Evolutionary conservation across 148 eudicot species (phyloP).

Genomic region (Rhododendron vialii): DNA sequence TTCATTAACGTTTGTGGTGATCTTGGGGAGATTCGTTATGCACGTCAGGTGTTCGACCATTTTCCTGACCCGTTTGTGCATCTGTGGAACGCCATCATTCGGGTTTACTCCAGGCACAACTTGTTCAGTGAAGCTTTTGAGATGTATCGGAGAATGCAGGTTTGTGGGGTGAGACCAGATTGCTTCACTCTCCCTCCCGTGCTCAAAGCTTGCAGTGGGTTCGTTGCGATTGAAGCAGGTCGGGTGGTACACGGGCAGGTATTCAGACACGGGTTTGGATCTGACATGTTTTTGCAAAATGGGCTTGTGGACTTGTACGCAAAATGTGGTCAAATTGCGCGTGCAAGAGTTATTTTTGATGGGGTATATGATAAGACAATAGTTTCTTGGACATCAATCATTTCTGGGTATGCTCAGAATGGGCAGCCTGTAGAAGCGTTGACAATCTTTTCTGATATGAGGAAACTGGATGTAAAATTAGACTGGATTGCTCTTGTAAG

Average conservation of each 20-base stretch:
- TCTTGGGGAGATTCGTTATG: constrained; percentile 39
- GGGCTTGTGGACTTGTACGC: constrained; percentile 61
- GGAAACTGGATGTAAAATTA: constrained; percentile 30
- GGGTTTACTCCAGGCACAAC: constrained; percentile 37
- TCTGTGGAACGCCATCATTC: constrained; percentile 56
- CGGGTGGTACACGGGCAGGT: constrained; percentile 48
- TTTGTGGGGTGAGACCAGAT: constrained; percentile 43
- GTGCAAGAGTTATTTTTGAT: constrained; percentile 47
- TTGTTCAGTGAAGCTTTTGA: constrained; percentile 29
- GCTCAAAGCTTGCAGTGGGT: constrained; percentile 51
- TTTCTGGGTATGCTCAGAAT: constrained; percentile 58
- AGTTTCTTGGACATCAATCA: constrained; percentile 69
- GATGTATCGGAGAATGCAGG: constrained; percentile 45
- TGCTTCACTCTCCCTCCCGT: constrained; percentile 43
- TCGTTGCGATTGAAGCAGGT: constrained; percentile 23
- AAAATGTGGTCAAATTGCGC: constrained; percentile 37
- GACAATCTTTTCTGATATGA: constrained; percentile 41
- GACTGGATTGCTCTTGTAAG: constrained; percentile 68
- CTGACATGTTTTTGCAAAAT: constrained; percentile 47
- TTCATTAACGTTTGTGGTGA: constrained; percentile 32
- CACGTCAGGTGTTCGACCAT: constrained; percentile 54
- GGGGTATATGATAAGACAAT: constrained; percentile 32
- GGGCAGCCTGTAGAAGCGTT: constrained; percentile 58
- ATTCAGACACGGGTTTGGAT: constrained; percentile 36
- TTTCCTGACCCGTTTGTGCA: constrained; percentile 49